A percentile compares a stretch with the other conserved stretches of the same genome.
These are phyloP conservation scores for Yamadazyma membranifaciens DNA, from an alignment of 1,139 yeast genomes.

Conservation along the genomic window DNA sequence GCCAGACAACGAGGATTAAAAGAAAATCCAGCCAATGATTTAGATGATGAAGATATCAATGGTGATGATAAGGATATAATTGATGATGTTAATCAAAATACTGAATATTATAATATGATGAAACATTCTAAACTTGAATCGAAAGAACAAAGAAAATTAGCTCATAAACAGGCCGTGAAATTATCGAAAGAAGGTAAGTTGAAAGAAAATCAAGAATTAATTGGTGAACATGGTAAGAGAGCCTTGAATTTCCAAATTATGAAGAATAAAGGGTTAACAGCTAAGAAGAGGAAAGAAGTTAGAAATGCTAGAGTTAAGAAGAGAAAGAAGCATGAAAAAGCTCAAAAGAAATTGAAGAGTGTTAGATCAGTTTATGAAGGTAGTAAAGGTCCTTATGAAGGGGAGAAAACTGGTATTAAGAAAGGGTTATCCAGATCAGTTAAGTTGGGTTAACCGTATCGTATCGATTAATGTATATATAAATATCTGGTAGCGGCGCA, in stretches of 20 bases:
- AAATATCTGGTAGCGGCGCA: no score
- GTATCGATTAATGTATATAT: no score
- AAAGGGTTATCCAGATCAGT: slow-evolving; percentile 86
- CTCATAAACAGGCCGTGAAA: slow-evolving; percentile 68
- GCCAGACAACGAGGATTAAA: slow-evolving; percentile 81
- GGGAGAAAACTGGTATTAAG: slow-evolving; percentile 97
- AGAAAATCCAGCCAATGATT: slow-evolving; percentile 53
- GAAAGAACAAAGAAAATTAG: slow-evolving; percentile 55
- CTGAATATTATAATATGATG: slow-evolving; percentile 48
- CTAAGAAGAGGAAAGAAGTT: slow-evolving; percentile 88
- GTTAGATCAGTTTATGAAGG: slow-evolving; percentile 80
- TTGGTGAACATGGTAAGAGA: slow-evolving; percentile 84
- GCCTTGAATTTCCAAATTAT: slow-evolving; percentile 91
- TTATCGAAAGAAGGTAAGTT: slow-evolving; percentile 88
- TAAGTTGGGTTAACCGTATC: slow-evolving; percentile 49
- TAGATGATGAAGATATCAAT: slow-evolving; percentile 50
- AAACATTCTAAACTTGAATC: slow-evolving; percentile 47
- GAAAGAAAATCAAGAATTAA: slow-evolving; percentile 62
- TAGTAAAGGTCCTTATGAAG: slow-evolving; percentile 81
- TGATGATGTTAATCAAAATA: slow-evolving; percentile 29
- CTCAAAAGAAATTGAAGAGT: slow-evolving; percentile 90
- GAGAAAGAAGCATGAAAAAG: slow-evolving; percentile 95
- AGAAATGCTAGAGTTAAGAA: slow-evolving; percentile 96
- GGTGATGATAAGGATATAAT: slow-evolving; percentile 48
- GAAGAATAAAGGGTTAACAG: slow-evolving; percentile 94